Percentiles rank a stretch among this genome's conserved stretches.
Evolutionary conservation across 108 stramenopile species (phyloP).

Genomic region (Cyclostephanos invisitatus): DNA sequence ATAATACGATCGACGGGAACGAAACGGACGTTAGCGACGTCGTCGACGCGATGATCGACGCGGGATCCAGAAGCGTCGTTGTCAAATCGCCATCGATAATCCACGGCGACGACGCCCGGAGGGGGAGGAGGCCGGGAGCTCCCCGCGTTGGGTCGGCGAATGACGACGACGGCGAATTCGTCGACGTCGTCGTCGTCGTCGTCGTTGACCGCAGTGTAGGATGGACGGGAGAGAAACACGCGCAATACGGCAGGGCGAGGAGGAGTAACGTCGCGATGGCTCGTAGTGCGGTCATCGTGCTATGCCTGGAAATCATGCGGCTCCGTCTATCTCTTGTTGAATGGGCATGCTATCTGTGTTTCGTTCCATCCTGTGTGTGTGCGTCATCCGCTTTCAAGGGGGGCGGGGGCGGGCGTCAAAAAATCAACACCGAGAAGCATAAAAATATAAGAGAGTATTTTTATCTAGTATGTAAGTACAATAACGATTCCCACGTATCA

Average conservation of each 20-base stretch:
- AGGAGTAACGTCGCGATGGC: background rate
- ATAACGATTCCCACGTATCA: too few relatives aligned
- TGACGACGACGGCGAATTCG: background rate
- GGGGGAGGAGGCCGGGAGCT: background rate
- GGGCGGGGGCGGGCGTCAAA: too few relatives aligned
- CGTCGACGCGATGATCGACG: background rate
- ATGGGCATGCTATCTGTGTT: too few relatives aligned
- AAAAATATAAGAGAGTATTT: too few relatives aligned
- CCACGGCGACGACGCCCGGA: background rate
- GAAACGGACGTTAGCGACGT: background rate
- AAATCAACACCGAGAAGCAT: too few relatives aligned
- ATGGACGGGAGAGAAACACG: background rate
- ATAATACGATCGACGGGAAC: conserved; percentile 53
- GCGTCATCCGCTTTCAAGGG: too few relatives aligned
- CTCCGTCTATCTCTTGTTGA: too few relatives aligned
- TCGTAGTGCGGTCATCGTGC: background rate
- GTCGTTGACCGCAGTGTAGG: background rate
- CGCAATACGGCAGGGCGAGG: background rate
- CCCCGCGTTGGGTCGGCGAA: background rate
- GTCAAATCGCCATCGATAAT: background rate
- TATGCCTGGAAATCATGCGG: background rate
- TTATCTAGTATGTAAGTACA: too few relatives aligned
- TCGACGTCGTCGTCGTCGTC: background rate
- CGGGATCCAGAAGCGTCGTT: background rate
- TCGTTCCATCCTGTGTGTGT: too few relatives aligned